phyloP scores from a whole-genome alignment of 2,329 filamentous ascomycete species.

The Pestalotiopsis sp. region DNA sequence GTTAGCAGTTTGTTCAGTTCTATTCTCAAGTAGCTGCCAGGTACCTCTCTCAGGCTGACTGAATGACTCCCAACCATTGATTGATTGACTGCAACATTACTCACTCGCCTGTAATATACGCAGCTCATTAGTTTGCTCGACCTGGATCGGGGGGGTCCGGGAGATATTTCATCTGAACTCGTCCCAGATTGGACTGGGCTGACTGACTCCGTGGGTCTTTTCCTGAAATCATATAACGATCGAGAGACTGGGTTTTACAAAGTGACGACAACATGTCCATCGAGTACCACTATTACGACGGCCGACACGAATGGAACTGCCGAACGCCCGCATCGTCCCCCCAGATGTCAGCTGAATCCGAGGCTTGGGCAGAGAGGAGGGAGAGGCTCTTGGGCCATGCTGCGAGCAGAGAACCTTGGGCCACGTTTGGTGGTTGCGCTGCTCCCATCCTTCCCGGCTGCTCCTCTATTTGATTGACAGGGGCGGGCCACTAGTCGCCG shows the following conservation, averaged over 20 bases:
- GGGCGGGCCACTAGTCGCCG: constrained; percentile 4
- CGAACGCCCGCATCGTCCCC: background rate
- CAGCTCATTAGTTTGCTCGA: background rate
- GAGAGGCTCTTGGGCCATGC: background rate
- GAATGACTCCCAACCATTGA: too few species aligned
- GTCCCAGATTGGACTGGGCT: background rate
- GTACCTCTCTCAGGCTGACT: background rate
- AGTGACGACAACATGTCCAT: constrained; percentile 4
- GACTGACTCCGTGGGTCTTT: background rate
- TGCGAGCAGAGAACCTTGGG: background rate
- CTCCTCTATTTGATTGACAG: background rate
- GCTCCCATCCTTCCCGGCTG: too few species aligned
- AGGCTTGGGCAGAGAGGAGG: background rate
- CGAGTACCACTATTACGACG: background rate
- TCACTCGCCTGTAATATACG: background rate
- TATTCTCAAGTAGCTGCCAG: background rate
- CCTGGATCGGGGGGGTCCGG: background rate
- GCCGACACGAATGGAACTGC: background rate
- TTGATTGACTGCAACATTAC: background rate
- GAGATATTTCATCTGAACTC: constrained; percentile 10
- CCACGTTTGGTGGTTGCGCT: background rate
- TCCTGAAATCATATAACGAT: background rate
- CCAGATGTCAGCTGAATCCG: background rate
- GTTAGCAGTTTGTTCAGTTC: background rate
- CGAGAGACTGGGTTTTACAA: too few species aligned